Percentiles rank a stretch among this genome's conserved stretches.
These are phyloP conservation scores for Schizonepeta tenuifolia DNA, from an alignment of 257 asterid genomes.

Conservation along the genomic window DNA sequence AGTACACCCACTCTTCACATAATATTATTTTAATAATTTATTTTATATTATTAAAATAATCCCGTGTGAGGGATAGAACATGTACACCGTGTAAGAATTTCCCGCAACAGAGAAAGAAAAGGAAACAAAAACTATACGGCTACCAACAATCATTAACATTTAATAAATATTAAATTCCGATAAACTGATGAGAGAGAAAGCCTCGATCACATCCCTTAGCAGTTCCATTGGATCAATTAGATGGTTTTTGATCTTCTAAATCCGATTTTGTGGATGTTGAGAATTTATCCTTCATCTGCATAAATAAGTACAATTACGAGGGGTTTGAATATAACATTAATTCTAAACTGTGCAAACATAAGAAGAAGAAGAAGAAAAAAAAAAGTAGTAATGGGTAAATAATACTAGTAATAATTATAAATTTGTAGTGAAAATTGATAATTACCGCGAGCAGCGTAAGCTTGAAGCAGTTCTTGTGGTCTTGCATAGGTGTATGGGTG, in stretches of 20 bases:
- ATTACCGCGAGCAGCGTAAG: slow-evolving; percentile 26
- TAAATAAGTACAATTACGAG: neutral
- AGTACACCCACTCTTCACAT: too few species aligned
- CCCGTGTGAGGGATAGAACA: too few species aligned
- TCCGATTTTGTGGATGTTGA: neutral
- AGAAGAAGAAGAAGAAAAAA: neutral
- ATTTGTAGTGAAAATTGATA: neutral
- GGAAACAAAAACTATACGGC: neutral
- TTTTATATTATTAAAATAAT: too few species aligned
- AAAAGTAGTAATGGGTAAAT: neutral
- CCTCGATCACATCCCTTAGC: neutral
- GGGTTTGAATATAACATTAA: too few species aligned
- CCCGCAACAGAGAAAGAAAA: too few species aligned
- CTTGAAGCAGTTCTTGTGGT: slow-evolving; percentile 46
- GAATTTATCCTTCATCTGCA: slow-evolving; percentile 11
- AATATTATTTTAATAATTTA: too few species aligned
- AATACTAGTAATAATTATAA: neutral
- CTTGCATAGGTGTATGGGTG: slow-evolving; percentile 29
- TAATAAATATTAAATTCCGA: too few species aligned
- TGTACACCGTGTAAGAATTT: too few species aligned
- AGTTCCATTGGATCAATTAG: neutral
- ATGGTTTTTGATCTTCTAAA: neutral
- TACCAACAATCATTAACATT: neutral
- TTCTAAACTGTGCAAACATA: too few species aligned
- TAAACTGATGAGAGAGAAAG: neutral